Conservation (phyloP, 2,329 filamentous ascomycete genomes). For the Fusarium floridanum region DNA sequence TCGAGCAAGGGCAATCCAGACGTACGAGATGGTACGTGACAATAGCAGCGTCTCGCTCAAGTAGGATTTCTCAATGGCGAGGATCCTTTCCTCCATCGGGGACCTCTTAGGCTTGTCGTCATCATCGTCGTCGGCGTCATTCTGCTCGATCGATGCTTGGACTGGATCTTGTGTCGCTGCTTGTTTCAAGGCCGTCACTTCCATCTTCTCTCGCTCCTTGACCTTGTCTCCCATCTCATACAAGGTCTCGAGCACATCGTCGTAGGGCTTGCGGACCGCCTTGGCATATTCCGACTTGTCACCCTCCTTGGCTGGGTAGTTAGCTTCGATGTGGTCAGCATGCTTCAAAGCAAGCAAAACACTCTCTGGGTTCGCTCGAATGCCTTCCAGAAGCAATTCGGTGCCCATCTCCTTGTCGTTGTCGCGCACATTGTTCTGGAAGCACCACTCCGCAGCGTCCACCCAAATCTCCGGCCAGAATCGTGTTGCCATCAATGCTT, state of each 20-base stretch:
- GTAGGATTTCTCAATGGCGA: slow-evolving; percentile 74
- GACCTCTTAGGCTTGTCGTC: slow-evolving; percentile 59
- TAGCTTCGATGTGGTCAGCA: slow-evolving; percentile 87
- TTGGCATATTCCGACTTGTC: slow-evolving; percentile 82
- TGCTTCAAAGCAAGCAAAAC: slow-evolving; percentile 90
- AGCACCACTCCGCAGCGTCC: slow-evolving; percentile 93
- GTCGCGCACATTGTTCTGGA: slow-evolving; percentile 76
- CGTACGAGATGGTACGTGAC: slow-evolving; percentile 87
- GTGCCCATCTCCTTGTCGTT: slow-evolving; percentile 74
- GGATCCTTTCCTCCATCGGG: slow-evolving; percentile 74
- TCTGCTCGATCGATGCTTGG: slow-evolving; percentile 56
- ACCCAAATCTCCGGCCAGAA: slow-evolving; percentile 98
- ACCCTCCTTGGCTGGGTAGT: slow-evolving; percentile 80
- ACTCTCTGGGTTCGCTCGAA: slow-evolving; percentile 92
- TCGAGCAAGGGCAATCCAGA: slow-evolving; percentile 95
- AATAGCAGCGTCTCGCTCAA: slow-evolving; percentile 80
- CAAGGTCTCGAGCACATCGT: slow-evolving; percentile 85
- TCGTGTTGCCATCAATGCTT: slow-evolving; percentile 90
- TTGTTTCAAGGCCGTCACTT: slow-evolving; percentile 69
- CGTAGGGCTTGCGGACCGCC: slow-evolving; percentile 85
- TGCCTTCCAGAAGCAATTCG: slow-evolving; percentile 84
- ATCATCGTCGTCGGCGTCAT: slow-evolving; percentile 67
- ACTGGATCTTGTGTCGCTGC: slow-evolving; percentile 56
- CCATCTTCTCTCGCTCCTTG: slow-evolving; percentile 71
- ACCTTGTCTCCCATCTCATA: slow-evolving; percentile 86